Conservation (phyloP, 2,329 filamentous ascomycete genomes). For the Fusarium sp. region DNA sequence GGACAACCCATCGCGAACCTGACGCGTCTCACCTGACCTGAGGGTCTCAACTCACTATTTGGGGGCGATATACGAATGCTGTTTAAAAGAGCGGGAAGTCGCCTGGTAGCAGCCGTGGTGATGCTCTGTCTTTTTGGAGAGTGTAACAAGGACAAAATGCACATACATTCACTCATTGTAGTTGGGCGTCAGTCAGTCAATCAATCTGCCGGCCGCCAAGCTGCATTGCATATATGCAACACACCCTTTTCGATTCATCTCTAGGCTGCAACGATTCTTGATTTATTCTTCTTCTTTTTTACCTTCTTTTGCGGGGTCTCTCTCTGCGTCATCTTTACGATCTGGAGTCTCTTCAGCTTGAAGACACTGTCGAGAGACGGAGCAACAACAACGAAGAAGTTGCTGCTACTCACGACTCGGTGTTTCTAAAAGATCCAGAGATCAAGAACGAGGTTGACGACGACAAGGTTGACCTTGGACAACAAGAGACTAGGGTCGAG, state of each 20-base stretch:
- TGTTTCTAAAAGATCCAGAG: conserved; percentile 13
- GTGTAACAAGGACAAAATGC: conserved; percentile 16
- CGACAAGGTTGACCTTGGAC: neutral
- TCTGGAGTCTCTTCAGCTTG: conserved; percentile 25
- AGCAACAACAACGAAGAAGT: conserved; percentile 13
- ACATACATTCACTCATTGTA: conserved; percentile 3
- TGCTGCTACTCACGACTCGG: conserved; percentile 29
- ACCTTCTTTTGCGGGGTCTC: neutral
- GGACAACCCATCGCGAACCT: conserved; percentile 34
- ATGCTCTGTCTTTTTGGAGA: conserved; percentile 7
- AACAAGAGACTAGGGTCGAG: conserved; percentile 8
- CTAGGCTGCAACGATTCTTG: neutral
- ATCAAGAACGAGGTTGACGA: conserved; percentile 7
- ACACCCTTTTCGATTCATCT: conserved; percentile 11
- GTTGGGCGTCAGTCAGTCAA: conserved; percentile 2
- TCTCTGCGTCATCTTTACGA: neutral
- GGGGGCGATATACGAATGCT: neutral
- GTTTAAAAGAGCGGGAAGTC: conserved; percentile 24
- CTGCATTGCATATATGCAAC: conserved; percentile 28
- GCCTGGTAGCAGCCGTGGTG: conserved; percentile 5
- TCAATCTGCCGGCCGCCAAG: conserved; percentile 14
- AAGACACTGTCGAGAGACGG: conserved; percentile 27
- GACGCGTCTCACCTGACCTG: conserved; percentile 37
- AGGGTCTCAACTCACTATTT: neutral
- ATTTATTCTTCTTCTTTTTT: neutral